Evolutionary conservation across 345 rosid genomes (phyloP), one percentile per base, ranked within the genome.

Genomic region (Brassica nigra): DNA sequence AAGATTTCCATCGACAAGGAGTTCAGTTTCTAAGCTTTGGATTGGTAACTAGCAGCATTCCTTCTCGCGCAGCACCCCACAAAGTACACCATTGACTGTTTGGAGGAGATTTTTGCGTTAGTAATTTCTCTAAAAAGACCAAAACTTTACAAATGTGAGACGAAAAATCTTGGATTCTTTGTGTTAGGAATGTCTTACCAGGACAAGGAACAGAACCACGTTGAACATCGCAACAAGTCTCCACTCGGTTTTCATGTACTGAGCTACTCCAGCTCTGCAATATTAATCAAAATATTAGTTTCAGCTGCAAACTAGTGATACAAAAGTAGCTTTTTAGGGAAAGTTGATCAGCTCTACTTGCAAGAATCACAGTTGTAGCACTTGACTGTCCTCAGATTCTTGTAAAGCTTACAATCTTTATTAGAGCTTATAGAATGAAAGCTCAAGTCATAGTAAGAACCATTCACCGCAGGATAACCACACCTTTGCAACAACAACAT

Each of bases 321-420:
- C 6, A 64, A 2, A 77, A 75, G 0, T 36, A 75, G 49, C 52
- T 5, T 58, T 44, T 65, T 49, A 14, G 2, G 23, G 28, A 54
- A 66, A 68, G 64, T 55, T 73, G 54, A 36, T 52, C 55, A 36
- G 72, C 28, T 71, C 83, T 89, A 94, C 98, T 90, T 94, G 98
- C 98, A 94, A 78, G 98, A 90, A 77, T 92, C 89, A 59, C 98
- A 94, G 27, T 88, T 89, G 87, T 92, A 94, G 86, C 97, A 94
- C 82, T 91, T 94, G 86, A 85, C 78, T 5, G 87, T 55, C 73
- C 84, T 85, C 18, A 87, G 62, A 67, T 95, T 95, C 76, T 86
- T 91, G 86, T 95, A 95, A 69, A 84, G 90, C 79, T 88, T 92
- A 87, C 97, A 92, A 78, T 95, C 99, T 59, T 86, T 84, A 82